A percentile compares a stretch with the other conserved stretches of the same genome.
Evolutionary conservation across 2,329 filamentous ascomycete species (phyloP).

Genomic region (Cercospora sp.): DNA sequence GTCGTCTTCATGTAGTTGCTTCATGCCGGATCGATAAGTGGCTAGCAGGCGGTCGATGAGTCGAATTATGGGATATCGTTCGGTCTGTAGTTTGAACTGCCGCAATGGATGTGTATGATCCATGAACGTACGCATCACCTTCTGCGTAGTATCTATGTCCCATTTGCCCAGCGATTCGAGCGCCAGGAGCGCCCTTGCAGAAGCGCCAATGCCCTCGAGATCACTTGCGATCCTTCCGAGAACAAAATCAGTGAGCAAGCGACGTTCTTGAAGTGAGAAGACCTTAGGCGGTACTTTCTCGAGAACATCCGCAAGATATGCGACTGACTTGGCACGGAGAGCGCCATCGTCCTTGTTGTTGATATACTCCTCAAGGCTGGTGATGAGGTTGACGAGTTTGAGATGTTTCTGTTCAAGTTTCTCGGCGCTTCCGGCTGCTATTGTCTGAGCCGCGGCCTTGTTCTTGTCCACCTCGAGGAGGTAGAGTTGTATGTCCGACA

Average conservation of each 20-base stretch:
- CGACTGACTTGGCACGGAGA: constrained; percentile 58
- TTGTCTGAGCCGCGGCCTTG: constrained; percentile 47
- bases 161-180: constrained; percentile 62
- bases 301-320: constrained; percentile 55
- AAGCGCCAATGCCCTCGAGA: constrained; percentile 55
- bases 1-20: constrained; percentile 55
- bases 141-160: constrained; percentile 56
- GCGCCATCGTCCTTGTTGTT: constrained; percentile 62
- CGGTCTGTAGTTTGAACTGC: constrained; percentile 62
- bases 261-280: constrained; percentile 61
- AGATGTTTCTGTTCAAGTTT: constrained; percentile 59
- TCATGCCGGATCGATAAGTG: constrained; percentile 59
- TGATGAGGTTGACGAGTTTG: constrained; percentile 62
- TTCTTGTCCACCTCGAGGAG: constrained; percentile 53
- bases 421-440: constrained; percentile 47
- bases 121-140: constrained; percentile 52
- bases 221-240: constrained; percentile 64
- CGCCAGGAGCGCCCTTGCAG: constrained; percentile 59
- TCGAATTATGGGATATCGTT: constrained; percentile 62
- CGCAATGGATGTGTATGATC: constrained; percentile 59
- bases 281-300: constrained; percentile 54
- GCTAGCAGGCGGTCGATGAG: constrained; percentile 63
- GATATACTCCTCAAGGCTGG: constrained; percentile 65
- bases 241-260: constrained; percentile 62
- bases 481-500: constrained; percentile 56